phyloP scores from a whole-genome alignment of 2,329 filamentous ascomycete species.

The Fusarium redolens region DNA sequence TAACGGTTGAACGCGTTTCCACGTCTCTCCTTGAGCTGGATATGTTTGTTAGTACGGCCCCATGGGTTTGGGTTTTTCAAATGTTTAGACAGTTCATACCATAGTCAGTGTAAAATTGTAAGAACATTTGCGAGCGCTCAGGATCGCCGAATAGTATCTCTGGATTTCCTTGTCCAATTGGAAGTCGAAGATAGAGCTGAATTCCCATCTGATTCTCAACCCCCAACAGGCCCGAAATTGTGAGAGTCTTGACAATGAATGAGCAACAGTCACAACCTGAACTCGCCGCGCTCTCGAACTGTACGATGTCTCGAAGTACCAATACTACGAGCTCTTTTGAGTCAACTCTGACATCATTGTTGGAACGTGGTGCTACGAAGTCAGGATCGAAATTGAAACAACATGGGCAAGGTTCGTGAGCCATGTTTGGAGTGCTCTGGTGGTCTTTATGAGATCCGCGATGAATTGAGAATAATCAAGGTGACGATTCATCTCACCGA shows the following conservation, averaged over 20 bases:
- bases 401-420: not conserved
- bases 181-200: constrained; percentile 11
- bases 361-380: not conserved
- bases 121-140: not conserved
- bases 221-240: constrained; percentile 1
- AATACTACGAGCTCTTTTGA: not conserved
- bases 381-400: constrained; percentile 20
- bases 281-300: not conserved
- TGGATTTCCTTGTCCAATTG: constrained; percentile 21
- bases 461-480: not conserved
- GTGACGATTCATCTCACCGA: not conserved
- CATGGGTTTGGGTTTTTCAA: not conserved
- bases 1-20: constrained; percentile 20
- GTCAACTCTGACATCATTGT: constrained; percentile 6
- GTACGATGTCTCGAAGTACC: not conserved
- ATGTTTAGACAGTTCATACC: not conserved
- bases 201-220: not conserved
- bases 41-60: not conserved
- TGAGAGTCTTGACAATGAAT: constrained; percentile 14
- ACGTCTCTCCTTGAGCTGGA: constrained; percentile 1
- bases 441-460: not conserved
- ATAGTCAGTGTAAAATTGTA: constrained; percentile 24
- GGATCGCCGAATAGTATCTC: constrained; percentile 15
- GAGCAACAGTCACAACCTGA: constrained; percentile 19
- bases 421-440: not conserved